These are phyloP conservation scores for Vitis vinifera DNA, from an alignment of 164 flowering plant species.

Conservation along the genomic window ASM3070453v1 NC_081814.1:3038001-3038500, in stretches of 20 bases:
- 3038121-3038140: constrained; percentile 47
- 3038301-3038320: constrained; percentile 33
- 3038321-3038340: constrained; percentile 50
- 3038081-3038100: constrained; percentile 47
- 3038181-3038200: constrained; percentile 38
- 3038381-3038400: constrained; percentile 37
- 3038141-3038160: constrained; percentile 64
- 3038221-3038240: constrained; percentile 53
- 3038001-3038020: constrained; percentile 48
- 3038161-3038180: constrained; percentile 55
- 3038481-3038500: constrained; percentile 42
- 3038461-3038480: constrained; percentile 50
- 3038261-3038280: constrained; percentile 59
- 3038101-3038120: constrained; percentile 45
- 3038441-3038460: constrained; percentile 63
- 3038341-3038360: constrained; percentile 38
- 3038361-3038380: constrained; percentile 36
- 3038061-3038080: constrained; percentile 62
- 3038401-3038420: constrained; percentile 61
- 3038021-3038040: constrained; percentile 61
- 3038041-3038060: constrained; percentile 39
- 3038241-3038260: constrained; percentile 51
- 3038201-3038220: constrained; percentile 50
- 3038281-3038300: constrained; percentile 41
- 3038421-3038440: constrained; percentile 58